Evolutionary conservation across 352 stramenopile genomes (phyloP).

Genomic region (Elongisporangium prolatum): DNA sequence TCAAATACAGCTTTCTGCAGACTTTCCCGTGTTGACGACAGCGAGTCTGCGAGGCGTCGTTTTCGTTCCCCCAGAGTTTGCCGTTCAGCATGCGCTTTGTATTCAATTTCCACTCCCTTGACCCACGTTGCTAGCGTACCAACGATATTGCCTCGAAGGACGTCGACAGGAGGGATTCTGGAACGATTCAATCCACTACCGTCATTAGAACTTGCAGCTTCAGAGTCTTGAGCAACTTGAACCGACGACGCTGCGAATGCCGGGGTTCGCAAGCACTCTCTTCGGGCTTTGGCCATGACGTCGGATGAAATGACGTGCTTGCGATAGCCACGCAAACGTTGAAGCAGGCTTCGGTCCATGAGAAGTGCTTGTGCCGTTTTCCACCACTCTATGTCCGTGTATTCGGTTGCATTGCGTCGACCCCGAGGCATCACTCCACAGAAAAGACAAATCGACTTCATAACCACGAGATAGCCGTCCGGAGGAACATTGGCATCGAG

Average conservation of each 20-base stretch:
- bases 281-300: conserved; percentile 72
- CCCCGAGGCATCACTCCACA: conserved; percentile 52
- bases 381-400: conserved; percentile 77
- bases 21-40: conserved; percentile 25
- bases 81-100: conserved; percentile 51
- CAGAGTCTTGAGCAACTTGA: conserved; percentile 12
- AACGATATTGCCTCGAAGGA: conserved; percentile 41
- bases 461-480: conserved; percentile 44
- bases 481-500: conserved; percentile 55
- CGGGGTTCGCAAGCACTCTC: conserved; percentile 54
- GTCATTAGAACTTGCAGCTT: neutral
- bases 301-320: conserved; percentile 48
- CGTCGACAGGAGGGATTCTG: conserved; percentile 26
- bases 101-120: conserved; percentile 70
- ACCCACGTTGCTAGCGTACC: conserved; percentile 61
- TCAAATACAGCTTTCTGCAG: conserved; percentile 45
- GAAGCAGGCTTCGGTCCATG: conserved; percentile 70
- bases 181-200: conserved; percentile 7
- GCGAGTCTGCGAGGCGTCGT: conserved; percentile 33
- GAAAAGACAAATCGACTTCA: conserved; percentile 75
- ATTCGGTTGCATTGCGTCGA: conserved; percentile 49
- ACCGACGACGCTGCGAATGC: conserved; percentile 31
- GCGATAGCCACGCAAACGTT: conserved; percentile 46
- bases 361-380: conserved; percentile 71
- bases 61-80: conserved; percentile 54